Percentiles rank a stretch among this genome's conserved stretches.
Conservation (phyloP, 164 flowering plant species). For the Cinnamomum chago region DNA sequence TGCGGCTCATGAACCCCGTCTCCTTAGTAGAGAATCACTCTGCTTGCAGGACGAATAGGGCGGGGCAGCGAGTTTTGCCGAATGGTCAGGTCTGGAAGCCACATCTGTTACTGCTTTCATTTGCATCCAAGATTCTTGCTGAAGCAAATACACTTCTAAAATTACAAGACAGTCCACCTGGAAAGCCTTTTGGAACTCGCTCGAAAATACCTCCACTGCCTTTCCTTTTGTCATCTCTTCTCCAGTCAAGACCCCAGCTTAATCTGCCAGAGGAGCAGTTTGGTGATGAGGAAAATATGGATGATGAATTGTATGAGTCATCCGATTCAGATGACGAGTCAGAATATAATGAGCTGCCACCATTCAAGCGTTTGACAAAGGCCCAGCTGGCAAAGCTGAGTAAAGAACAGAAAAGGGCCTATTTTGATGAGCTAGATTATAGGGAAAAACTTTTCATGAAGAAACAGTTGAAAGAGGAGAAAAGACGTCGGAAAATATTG, state of each 20-base stretch:
- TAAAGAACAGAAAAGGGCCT: conserved; percentile 71
- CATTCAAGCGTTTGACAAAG: conserved; percentile 75
- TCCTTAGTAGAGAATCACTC: conserved; percentile 95
- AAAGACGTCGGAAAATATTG: conserved; percentile 58
- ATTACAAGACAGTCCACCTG: conserved; percentile 88
- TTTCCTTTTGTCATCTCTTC: conserved; percentile 81
- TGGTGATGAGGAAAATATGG: conserved; percentile 66
- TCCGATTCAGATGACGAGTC: conserved; percentile 79
- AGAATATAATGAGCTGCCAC: conserved; percentile 85
- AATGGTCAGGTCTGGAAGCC: conserved; percentile 99
- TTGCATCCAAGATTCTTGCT: conserved; percentile 92
- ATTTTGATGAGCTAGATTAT: conserved; percentile 80
- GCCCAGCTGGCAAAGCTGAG: conserved; percentile 65
- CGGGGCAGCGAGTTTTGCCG: conserved; percentile 97
- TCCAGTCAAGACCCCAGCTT: conserved; percentile 84
- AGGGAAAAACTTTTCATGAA: conserved; percentile 89
- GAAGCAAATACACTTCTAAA: conserved; percentile 89
- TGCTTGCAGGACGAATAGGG: conserved; percentile 91
- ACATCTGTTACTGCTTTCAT: conserved; percentile 84
- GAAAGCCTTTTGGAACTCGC: conserved; percentile 60
- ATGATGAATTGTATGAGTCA: conserved; percentile 67
- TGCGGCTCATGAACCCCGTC: conserved; percentile 96
- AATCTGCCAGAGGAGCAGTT: conserved; percentile 83
- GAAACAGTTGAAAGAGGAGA: conserved; percentile 89
- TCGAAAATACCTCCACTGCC: conserved; percentile 82